phyloP scores from a whole-genome alignment of 192 early-diverging fungal genomes.

The Rhizoclosmatium globosum region DNA sequence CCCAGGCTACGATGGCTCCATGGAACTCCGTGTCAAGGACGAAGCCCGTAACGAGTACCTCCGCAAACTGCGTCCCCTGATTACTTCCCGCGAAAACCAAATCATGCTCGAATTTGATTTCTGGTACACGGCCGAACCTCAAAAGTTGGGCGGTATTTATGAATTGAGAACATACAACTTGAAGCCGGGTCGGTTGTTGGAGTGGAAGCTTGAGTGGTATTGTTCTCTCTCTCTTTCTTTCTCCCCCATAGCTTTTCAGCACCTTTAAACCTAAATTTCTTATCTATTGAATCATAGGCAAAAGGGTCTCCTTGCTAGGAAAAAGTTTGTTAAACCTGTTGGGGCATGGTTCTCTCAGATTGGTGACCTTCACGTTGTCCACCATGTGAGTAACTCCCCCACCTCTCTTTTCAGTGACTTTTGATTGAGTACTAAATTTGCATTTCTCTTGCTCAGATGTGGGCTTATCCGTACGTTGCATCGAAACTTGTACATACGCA shows the following conservation, averaged over 20 bases:
- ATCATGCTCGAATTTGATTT: conserved; percentile 94
- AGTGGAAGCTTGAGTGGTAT: conserved; percentile 92
- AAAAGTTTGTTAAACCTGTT: conserved; percentile 88
- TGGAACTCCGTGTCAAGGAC: conserved; percentile 66
- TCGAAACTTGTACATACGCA: not conserved
- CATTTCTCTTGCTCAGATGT: conserved; percentile 56
- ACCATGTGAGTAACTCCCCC: conserved; percentile 63
- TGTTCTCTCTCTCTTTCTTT: not conserved
- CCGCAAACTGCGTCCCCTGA: conserved; percentile 71
- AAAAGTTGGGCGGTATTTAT: conserved; percentile 83
- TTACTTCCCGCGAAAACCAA: conserved; percentile 79
- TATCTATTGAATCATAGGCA: conserved; percentile 54
- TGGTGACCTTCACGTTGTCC: conserved; percentile 85
- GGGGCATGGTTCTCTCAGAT: conserved; percentile 97
- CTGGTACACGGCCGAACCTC: conserved; percentile 76
- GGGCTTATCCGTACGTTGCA: conserved; percentile 78
- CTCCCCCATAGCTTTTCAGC: not conserved
- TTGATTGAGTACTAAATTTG: not conserved
- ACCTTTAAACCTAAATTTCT: not conserved
- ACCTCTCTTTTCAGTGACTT: conserved; percentile 10
- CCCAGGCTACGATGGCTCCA: conserved; percentile 75
- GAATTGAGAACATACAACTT: conserved; percentile 90
- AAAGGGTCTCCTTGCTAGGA: conserved; percentile 85
- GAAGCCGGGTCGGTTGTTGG: conserved; percentile 86
- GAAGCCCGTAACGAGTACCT: conserved; percentile 71